Conservation (phyloP, 1,139 yeast species). For the Saccharomyces pastorianus region DNA sequence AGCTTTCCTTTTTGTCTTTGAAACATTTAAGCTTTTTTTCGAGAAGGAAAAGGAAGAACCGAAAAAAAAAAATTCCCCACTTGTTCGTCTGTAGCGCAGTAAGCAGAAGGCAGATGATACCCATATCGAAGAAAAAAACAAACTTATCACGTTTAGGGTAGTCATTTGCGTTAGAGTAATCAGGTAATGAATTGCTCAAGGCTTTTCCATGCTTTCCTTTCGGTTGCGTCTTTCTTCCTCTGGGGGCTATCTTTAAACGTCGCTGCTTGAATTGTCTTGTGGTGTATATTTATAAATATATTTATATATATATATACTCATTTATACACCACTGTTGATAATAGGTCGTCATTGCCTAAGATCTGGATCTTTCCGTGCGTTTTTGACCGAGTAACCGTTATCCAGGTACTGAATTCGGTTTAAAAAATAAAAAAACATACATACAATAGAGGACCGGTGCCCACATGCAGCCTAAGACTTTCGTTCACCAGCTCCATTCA, state of each 20-base stretch:
- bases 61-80: neutral
- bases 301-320: neutral
- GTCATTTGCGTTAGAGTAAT: neutral
- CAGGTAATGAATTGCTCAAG: neutral
- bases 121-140: neutral
- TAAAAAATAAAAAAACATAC: neutral
- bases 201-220: neutral
- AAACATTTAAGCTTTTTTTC: neutral
- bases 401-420: no score
- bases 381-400: no score
- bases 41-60: neutral
- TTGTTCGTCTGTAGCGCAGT: neutral
- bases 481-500: constrained; percentile 28
- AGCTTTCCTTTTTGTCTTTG: neutral
- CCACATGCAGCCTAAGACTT: constrained; percentile 15
- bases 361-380: no score
- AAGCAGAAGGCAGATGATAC: neutral
- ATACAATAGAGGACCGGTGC: neutral
- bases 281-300: neutral
- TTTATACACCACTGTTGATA: no score
- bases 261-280: neutral
- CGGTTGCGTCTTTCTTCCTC: neutral
- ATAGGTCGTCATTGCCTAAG: no score
- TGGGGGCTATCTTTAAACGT: neutral
- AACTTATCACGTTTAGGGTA: neutral